Evolutionary conservation across 495 filamentous ascomycete genomes (phyloP), one percentile per base, ranked within the genome.

Genomic region (Cairneyella variabilis): DNA sequence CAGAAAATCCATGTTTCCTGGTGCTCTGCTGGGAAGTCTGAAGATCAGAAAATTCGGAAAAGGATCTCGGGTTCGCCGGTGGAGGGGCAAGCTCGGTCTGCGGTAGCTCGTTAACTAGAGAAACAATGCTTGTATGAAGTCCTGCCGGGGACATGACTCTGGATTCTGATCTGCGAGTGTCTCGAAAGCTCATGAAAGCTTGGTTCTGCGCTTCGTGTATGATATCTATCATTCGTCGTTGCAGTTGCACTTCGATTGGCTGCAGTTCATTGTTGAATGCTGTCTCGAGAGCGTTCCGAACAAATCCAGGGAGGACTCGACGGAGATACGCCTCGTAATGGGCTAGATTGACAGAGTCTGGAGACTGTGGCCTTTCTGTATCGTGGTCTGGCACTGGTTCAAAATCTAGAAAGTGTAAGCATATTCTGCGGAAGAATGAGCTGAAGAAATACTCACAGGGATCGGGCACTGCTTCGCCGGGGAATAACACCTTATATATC

Each of bases 401-500:
- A 47, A 59, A 59, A 52, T 55, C 57, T 59, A 25, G 7, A 41
- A 6, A 49, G 8, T 28, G 18, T 30, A 45, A 45, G 18, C 9
- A 20, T 18, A 43, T 16, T 43, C 6, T 11, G 1, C 1, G 12
- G 16, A 12, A 16, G 16, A 43, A 21, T 43, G 5, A 21, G 1
- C 3, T 7, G 40, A 12, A 16, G 16, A 20, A 3, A 30, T 3
- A 52, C 52, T 52, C 40, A 60, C 57, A 52, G 10, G 57, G 52
- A 20, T n/a, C 28, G 0, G 57, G 57, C 2, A 47, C 39, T 18
- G 9, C 26, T 25, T 56, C 46, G 3, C 36, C 27, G 10, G 57
- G 48, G 25, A 60, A 60, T 2, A 60, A 27, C 20, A 60, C 16
- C 18, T 43, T 11, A 44, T 56, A 60, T 16, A 60, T 53, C 21